A percentile compares a stretch with the other conserved stretches of the same genome.
Conservation (phyloP, 2,329 filamentous ascomycete species). For the Calcarisporium arbuscula region DNA sequence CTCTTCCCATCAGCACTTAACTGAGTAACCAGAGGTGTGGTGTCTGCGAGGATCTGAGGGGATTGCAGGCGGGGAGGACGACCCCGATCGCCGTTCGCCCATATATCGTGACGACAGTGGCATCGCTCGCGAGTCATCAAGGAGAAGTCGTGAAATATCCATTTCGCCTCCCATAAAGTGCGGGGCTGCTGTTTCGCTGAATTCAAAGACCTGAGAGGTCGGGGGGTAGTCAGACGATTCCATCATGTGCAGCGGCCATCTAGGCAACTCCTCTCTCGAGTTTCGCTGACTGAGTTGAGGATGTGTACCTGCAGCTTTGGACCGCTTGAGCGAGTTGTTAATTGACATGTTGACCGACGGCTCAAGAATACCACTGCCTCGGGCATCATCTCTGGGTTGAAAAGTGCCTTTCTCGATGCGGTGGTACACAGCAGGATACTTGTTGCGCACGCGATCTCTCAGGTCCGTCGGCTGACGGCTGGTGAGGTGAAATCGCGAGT, state of each 20-base stretch:
- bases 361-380: constrained; percentile 40
- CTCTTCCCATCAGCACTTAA: too few species aligned
- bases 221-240: constrained; percentile 21
- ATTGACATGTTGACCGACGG: constrained; percentile 45
- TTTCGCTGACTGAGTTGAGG: constrained; percentile 32
- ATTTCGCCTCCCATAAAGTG: constrained; percentile 47
- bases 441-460: constrained; percentile 57
- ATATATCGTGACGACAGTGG: constrained; percentile 19
- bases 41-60: constrained; percentile 11
- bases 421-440: constrained; percentile 53
- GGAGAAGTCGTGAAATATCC: constrained; percentile 54
- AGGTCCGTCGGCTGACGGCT: constrained; percentile 57
- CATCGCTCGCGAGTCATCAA: constrained; percentile 42
- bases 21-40: too few species aligned
- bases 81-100: constrained; percentile 16
- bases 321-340: constrained; percentile 35
- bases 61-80: constrained; percentile 16
- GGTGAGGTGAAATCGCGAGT: constrained; percentile 50
- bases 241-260: constrained; percentile 32
- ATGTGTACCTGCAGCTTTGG: constrained; percentile 31
- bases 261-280: constrained; percentile 42
- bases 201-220: constrained; percentile 31
- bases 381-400: constrained; percentile 34
- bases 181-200: constrained; percentile 32
- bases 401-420: constrained; percentile 49